Percentiles rank a stretch among this genome's conserved stretches.
Conservation (phyloP, 805 yeast genomes). For the Cephaloascus albidus region DNA sequence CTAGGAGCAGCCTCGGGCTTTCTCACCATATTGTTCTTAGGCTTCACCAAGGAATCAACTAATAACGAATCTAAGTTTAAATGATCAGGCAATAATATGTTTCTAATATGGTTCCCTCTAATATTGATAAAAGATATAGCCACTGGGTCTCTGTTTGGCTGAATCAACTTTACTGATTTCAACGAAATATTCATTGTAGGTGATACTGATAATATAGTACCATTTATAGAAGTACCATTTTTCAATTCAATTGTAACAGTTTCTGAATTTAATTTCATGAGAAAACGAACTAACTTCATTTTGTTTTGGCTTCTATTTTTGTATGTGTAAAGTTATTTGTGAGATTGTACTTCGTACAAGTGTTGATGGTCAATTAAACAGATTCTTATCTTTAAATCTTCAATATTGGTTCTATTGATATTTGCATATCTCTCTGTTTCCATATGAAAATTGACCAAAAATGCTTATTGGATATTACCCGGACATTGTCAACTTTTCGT, state of each 20-base stretch:
- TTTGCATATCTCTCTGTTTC: too few relatives aligned
- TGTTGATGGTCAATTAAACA: too few relatives aligned
- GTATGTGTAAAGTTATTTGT: too few relatives aligned
- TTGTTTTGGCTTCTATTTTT: too few relatives aligned
- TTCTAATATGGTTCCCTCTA: slow-evolving; percentile 83
- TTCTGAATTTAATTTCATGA: slow-evolving; percentile 80
- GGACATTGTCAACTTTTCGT: too few relatives aligned
- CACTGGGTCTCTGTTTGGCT: slow-evolving; percentile 60
- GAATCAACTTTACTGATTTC: slow-evolving; percentile 71
- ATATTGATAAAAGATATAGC: slow-evolving; percentile 71
- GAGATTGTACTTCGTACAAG: too few relatives aligned
- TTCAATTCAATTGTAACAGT: slow-evolving; percentile 86
- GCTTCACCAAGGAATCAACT: slow-evolving; percentile 37
- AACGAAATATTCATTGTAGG: slow-evolving; percentile 87
- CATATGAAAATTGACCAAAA: too few relatives aligned
- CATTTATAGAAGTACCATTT: slow-evolving; percentile 81
- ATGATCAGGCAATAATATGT: slow-evolving; percentile 78
- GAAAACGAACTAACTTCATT: slow-evolving; percentile 65
- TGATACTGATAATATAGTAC: slow-evolving; percentile 75
- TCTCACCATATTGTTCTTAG: slow-evolving; percentile 13
- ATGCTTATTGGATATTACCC: too few relatives aligned
- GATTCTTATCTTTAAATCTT: too few relatives aligned
- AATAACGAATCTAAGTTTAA: slow-evolving; percentile 61
- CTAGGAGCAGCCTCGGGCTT: slow-evolving; percentile 37
- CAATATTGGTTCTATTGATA: too few relatives aligned